These are phyloP conservation scores for Colletotrichum agaves DNA, from an alignment of 2,329 filamentous ascomycete genomes.

Conservation along the genomic window DNA sequence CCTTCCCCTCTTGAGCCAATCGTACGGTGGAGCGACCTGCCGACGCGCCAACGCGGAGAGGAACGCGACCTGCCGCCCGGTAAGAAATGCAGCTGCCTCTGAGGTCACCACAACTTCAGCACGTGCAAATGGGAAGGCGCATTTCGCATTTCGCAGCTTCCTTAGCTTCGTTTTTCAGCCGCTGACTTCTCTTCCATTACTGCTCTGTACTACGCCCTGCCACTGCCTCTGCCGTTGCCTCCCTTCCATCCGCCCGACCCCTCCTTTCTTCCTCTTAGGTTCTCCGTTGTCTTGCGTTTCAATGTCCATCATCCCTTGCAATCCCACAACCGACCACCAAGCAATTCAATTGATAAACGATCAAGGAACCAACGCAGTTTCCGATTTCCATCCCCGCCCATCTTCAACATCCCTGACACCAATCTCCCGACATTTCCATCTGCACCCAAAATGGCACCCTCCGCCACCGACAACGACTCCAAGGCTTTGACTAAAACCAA, in stretches of 20 bases:
- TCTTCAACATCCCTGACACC: background rate
- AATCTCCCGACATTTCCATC: background rate
- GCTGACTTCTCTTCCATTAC: background rate
- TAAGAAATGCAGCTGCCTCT: background rate
- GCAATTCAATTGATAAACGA: constrained; percentile 6
- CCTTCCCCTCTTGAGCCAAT: background rate
- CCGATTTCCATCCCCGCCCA: background rate
- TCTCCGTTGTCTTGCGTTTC: background rate
- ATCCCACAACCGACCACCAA: background rate
- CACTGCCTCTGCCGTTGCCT: background rate
- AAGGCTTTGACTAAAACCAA: constrained; percentile 37
- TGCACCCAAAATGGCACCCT: constrained; percentile 7
- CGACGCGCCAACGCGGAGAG: background rate
- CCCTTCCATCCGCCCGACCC: background rate
- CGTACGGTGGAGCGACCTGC: background rate
- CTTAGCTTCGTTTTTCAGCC: background rate
- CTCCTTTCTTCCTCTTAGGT: background rate
- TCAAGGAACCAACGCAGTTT: background rate
- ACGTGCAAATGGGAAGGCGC: background rate
- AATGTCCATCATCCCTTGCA: constrained; percentile 4
- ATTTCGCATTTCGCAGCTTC: background rate
- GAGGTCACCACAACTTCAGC: constrained; percentile 5
- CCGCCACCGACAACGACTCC: constrained; percentile 39
- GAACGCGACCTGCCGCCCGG: constrained; percentile 15
- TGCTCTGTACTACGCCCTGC: background rate